Base-by-base conservation (phyloP, 176 grass and related monocot species). In the Olyra latifolia region DNA sequence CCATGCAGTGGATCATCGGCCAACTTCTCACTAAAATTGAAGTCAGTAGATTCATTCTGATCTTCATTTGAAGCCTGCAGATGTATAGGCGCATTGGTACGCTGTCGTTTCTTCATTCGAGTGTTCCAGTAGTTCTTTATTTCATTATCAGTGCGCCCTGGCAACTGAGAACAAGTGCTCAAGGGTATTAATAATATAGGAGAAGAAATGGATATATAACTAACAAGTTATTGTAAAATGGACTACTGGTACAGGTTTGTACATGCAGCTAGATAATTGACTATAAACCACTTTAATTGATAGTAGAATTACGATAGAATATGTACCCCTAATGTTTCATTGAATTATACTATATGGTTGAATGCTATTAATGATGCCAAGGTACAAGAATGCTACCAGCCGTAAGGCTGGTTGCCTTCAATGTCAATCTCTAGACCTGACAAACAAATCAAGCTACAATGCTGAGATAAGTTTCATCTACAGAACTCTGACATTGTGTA, bases 101-200 rank as follows among this genome's bases (percentile, higher is more conserved):
- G 84, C 38, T 89, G 86, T 11, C 84, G 91, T 80, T 93, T 88
- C 75, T 99, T 99, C 76, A 86, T 88, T 69, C 96, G 83, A 79
- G 96, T 99, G 47, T 99, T 99, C 96, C 96, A 99, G 54, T 91
- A 95, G 88, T 99, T 99, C 47, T 99, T 99, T 84, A 99, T 99
- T 76, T 99, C 96, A 93, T 99, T 99, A 80, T 95, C 96, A 62
- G 96, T 99, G 71, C 92, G 88, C 55, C 96, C 96, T 79, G 92
- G 90, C 70, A 99, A 83, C 92, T 99, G 90, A 70, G n/a, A 87
- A 89, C 75, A 74, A 60, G 57, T 50, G 63, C 9, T 72, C 63
- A 77, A 72, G 68, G 66, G 88, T 73, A 84, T 69, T 28, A 56
- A 12, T 10, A 84, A 73, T 61, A 58, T 10, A 74, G 19, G 28